Conservation (phyloP, 176 grass and related monocot genomes). For the Musa schizocarpa region DNA sequence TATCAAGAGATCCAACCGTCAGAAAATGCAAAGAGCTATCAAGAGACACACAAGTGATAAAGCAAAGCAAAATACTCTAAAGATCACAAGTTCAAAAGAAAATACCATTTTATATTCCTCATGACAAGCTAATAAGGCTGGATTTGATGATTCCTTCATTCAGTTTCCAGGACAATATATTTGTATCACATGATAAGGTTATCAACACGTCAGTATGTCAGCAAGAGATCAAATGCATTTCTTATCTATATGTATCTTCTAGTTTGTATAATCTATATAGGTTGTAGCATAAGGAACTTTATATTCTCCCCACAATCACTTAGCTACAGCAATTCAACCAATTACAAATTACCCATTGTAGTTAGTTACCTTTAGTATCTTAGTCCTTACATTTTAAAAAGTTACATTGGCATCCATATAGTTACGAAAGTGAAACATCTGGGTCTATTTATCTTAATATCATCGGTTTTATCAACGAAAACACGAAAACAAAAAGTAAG, state of each 20-base stretch:
- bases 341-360: no score
- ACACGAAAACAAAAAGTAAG: no score
- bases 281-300: background rate
- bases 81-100: background rate
- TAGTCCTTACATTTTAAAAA: no score
- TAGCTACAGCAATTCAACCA: background rate
- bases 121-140: background rate
- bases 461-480: no score
- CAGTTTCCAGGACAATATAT: background rate
- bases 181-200: background rate
- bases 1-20: background rate
- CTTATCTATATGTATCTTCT: background rate
- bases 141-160: background rate
- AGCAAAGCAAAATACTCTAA: background rate
- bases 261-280: background rate
- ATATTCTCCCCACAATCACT: background rate
- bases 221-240: background rate
- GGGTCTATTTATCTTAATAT: no score
- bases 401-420: no score
- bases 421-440: no score
- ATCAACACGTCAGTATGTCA: background rate
- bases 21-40: background rate
- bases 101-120: background rate
- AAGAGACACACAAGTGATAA: background rate
- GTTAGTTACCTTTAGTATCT: no score